Conservation (phyloP, 2,329 filamentous ascomycete species). For the Sporothrix variecibatus region DNA sequence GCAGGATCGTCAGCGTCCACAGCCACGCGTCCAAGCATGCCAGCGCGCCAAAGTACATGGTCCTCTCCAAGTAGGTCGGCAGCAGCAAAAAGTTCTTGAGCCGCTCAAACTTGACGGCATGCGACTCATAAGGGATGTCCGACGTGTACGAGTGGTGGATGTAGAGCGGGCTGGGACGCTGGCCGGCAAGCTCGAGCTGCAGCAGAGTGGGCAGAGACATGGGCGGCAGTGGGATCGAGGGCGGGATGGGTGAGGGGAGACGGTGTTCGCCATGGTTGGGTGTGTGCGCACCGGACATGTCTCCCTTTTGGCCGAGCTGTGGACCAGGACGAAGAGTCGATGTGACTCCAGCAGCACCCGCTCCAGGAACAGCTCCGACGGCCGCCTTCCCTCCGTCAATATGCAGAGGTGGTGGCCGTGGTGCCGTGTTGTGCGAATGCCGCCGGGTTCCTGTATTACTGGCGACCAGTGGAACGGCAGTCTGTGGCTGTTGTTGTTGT, state of each 20-base stretch:
- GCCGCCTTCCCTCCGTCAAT: slow-evolving; percentile 35
- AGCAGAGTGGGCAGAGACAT: slow-evolving; percentile 68
- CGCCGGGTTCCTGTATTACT: slow-evolving; percentile 45
- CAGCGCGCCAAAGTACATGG: slow-evolving; percentile 82
- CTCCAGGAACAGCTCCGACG: neutral
- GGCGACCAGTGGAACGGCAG: slow-evolving; percentile 19
- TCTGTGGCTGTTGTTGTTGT: neutral
- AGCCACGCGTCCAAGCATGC: slow-evolving; percentile 96
- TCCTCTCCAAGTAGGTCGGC: slow-evolving; percentile 78
- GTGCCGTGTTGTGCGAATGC: slow-evolving; percentile 52
- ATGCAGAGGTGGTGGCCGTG: slow-evolving; percentile 49
- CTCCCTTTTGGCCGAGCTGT: neutral
- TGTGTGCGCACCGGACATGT: neutral
- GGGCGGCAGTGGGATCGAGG: slow-evolving; percentile 62
- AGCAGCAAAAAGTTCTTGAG: slow-evolving; percentile 85
- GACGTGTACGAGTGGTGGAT: slow-evolving; percentile 60
- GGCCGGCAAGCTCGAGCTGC: slow-evolving; percentile 64
- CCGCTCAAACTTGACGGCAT: slow-evolving; percentile 86
- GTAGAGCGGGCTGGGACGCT: slow-evolving; percentile 65
- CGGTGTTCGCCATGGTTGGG: slow-evolving; percentile 21
- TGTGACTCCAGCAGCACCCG: neutral
- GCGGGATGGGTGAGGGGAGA: slow-evolving; percentile 53
- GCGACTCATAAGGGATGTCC: slow-evolving; percentile 83
- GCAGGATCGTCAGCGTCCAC: slow-evolving; percentile 93
- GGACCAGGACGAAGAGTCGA: neutral